Base-by-base conservation (phyloP, 1,284 basidiomycete genomes). In the Rhizoctonia solani region DNA sequence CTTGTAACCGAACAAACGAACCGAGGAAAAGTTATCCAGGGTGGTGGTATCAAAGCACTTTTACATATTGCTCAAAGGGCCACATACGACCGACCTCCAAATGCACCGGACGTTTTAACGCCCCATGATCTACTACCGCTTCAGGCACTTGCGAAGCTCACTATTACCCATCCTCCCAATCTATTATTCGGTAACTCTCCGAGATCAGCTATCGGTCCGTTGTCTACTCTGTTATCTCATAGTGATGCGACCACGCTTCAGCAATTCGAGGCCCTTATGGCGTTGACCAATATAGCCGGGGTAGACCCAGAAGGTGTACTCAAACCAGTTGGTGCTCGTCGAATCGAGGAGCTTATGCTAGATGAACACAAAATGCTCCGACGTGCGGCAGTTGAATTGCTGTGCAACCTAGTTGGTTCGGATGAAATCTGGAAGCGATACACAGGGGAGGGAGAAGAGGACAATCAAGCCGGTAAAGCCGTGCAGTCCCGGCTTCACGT, bases 251-350 rank as follows among this genome's bases (percentile, higher is more conserved):
- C 78, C 29, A 83, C 90, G 34, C 80, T 98, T 14, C 93, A 98
- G 74, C 84, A 84, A 49, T 99, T 99, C 74, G 96, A 99, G 76
- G 86, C 88, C 2, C 82, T 95, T 70, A 95, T 99, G 92, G 95
- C 95, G 0, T 82, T 99, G 54, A 99, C 96, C 3, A 99, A 99
- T 75, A 79, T 99, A 37, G 88, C 95, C 0, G 94, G 92, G n/a
- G 82, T 90, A 55, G 84, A 84, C 66, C 85, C 63, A 23, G 70
- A 69, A 30, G 56, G 47, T 11, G 61, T 50, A 42, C 58, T 66
- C n/a, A 56, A 63, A 14, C 63, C 72, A 3, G 78, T 82, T 0
- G 81, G 85, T n/a, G 84, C 85, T 2, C 81, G 81, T 73, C 87
- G 85, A 69, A 80, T 92, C 5, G 93, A 96, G 74, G 82, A 91